Conservation (phyloP, 371 early-diverging fungal genomes). For the Actinomortierella wolfii region DNA sequence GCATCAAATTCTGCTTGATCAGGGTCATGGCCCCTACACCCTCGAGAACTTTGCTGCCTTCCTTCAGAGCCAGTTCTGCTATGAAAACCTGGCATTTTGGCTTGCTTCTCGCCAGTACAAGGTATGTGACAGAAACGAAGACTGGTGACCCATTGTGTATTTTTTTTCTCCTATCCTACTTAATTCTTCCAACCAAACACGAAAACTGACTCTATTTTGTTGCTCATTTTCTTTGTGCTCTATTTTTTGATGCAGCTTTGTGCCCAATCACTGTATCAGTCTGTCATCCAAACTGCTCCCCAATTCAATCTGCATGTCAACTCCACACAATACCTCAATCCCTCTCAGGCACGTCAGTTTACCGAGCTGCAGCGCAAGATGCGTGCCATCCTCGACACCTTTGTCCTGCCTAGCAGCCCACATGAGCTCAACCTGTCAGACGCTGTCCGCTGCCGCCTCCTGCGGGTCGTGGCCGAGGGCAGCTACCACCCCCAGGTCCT, state of each 20-base stretch:
- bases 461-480: conserved; percentile 35
- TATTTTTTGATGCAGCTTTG: conserved; percentile 22
- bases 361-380: conserved; percentile 40
- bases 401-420: conserved; percentile 44
- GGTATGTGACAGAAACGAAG: no score
- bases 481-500: conserved; percentile 40
- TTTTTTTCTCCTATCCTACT: neutral
- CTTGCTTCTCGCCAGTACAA: conserved; percentile 46
- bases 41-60: conserved; percentile 46
- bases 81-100: conserved; percentile 49
- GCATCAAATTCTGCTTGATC: conserved; percentile 40
- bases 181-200: neutral
- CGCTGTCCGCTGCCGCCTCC: conserved; percentile 33
- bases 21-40: conserved; percentile 43
- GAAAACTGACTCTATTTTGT: neutral
- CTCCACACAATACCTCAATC: conserved; percentile 20
- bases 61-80: conserved; percentile 41
- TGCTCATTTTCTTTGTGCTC: neutral
- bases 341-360: conserved; percentile 34
- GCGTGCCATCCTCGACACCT: conserved; percentile 44
- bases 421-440: conserved; percentile 46
- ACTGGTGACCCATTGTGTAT: neutral
- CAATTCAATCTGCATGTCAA: conserved; percentile 23
- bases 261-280: conserved; percentile 35
- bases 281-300: conserved; percentile 32